Base-by-base conservation (phyloP, 129 eudicot genomes). In the Tanacetum coccineum region DNA sequence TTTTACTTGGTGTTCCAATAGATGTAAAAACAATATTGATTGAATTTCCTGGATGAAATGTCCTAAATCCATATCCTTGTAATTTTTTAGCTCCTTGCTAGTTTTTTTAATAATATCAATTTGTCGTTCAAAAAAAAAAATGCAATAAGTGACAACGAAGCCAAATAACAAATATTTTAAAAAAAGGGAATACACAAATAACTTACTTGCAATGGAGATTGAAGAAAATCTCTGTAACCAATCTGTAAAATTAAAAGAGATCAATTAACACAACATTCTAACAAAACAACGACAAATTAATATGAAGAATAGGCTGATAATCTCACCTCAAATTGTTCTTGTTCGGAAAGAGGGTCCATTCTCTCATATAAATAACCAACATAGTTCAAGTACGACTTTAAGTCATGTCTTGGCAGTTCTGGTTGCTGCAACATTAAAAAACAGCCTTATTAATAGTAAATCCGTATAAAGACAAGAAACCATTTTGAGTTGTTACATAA, bases 341-440 rank as follows among this genome's bases (percentile, higher is more conserved):
- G 96, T 66, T 93, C 96, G 0, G 96, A 80, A 75, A 89, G 89
- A 25, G 95, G 92, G 45, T 84, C 99, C 98, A 93, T 86, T 66
- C 63, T 93, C 88, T 84, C 96, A 78, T 93, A 93, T 39, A 89
- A 79, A 69, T 80, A 89, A 72, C 84, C 92, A 82, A 89, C 73
- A 75, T 89, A 93, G 68, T 93, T 91, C 76, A 93, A 78, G 73
- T 93, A 93, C 46, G 87, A 51, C 76, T 81, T 82, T 58, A 93
- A 56, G 40, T 86, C 87, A 67, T 93, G 95, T 62, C 66, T 75
- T 72, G 75, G 85, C 51, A 57, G 74, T 63, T 87, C 96, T 89
- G 81, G 63, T 54, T 32, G 42, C 46, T 28, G 25, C 26, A 64
- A 71, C 6, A 51, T n/a, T 53, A 79, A 75, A 25, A 57, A 59